phyloP scores from a whole-genome alignment of 1,139 yeast species.

The Nakaseomyces delphensis region DNA sequence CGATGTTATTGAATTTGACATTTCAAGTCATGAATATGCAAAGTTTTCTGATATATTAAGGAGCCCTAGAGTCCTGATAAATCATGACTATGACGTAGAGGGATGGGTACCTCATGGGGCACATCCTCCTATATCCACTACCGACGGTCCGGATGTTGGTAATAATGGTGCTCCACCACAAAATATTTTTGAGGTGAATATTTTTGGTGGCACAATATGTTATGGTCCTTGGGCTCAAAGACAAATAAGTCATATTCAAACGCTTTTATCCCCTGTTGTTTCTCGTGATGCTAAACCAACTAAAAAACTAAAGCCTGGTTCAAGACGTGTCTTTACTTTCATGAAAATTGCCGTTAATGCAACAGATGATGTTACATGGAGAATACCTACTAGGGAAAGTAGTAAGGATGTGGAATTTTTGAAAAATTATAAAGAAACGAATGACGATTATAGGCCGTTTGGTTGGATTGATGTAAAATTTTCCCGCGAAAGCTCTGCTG shows the following conservation, averaged over 20 bases:
- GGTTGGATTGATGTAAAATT: conserved; percentile 85
- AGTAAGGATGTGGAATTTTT: conserved; percentile 55
- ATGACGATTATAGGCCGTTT: conserved; percentile 46
- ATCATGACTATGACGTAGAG: conserved; percentile 62
- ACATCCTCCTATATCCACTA: conserved; percentile 24
- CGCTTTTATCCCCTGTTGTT: conserved; percentile 57
- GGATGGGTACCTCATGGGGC: conserved; percentile 46
- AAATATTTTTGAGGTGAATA: conserved; percentile 52
- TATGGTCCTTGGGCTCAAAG: conserved; percentile 97
- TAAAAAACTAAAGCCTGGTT: conserved; percentile 39
- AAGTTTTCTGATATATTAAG: conserved; percentile 69
- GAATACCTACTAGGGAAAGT: conserved; percentile 76
- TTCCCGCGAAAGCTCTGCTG: conserved; percentile 44
- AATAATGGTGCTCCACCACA: conserved; percentile 53
- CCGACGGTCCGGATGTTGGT: conserved; percentile 44
- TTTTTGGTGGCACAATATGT: conserved; percentile 58
- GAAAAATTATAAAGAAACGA: conserved; percentile 29
- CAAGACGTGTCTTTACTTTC: conserved; percentile 45
- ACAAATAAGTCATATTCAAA: conserved; percentile 60
- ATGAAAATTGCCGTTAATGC: conserved; percentile 46
- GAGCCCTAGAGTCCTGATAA: conserved; percentile 45
- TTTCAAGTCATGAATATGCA: conserved; percentile 61
- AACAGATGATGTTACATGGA: conserved; percentile 55
- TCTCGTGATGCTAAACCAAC: conserved; percentile 51
- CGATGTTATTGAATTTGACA: conserved; percentile 25